A percentile compares a stretch with the other conserved stretches of the same genome.
Conservation (phyloP, 768 basidiomycete genomes). For the Hortiboletus flavorubellus region DNA sequence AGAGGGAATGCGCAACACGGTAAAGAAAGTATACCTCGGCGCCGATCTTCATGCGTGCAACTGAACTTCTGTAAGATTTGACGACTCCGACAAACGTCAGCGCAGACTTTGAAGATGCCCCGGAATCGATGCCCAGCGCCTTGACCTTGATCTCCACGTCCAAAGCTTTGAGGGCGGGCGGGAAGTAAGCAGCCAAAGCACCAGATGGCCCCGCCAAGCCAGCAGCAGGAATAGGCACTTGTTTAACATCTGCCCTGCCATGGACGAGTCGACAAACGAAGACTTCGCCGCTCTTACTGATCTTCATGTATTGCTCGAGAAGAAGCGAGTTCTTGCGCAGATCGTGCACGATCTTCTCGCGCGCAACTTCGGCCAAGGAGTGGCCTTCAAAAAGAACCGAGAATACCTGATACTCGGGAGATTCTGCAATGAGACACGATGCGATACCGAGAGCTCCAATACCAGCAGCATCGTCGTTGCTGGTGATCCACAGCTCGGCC, state of each 20-base stretch:
- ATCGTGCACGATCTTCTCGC: constrained; percentile 24
- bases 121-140: constrained; percentile 10
- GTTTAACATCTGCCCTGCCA: constrained; percentile 22
- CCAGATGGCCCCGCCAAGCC: constrained; percentile 11
- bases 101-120: constrained; percentile 10
- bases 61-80: constrained; percentile 16
- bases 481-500: constrained; percentile 28
- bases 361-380: constrained; percentile 17
- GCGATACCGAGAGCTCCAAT: constrained; percentile 30
- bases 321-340: constrained; percentile 26
- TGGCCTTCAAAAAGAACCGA: constrained; percentile 31
- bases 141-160: constrained; percentile 21
- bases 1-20: background rate
- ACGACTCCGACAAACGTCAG: constrained; percentile 17
- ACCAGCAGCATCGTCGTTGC: constrained; percentile 29
- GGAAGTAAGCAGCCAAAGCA: constrained; percentile 20
- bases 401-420: constrained; percentile 27
- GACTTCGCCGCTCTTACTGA: constrained; percentile 25
- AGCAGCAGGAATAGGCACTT: constrained; percentile 8
- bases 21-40: constrained; percentile 1
- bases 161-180: constrained; percentile 10
- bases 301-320: constrained; percentile 29
- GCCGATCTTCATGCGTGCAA: constrained; percentile 4
- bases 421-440: constrained; percentile 29
- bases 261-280: constrained; percentile 30